A percentile compares a stretch with the other conserved stretches of the same genome.
phyloP scores from a whole-genome alignment of 2,329 filamentous ascomycete genomes.

The Escovopsis sp. region DNA sequence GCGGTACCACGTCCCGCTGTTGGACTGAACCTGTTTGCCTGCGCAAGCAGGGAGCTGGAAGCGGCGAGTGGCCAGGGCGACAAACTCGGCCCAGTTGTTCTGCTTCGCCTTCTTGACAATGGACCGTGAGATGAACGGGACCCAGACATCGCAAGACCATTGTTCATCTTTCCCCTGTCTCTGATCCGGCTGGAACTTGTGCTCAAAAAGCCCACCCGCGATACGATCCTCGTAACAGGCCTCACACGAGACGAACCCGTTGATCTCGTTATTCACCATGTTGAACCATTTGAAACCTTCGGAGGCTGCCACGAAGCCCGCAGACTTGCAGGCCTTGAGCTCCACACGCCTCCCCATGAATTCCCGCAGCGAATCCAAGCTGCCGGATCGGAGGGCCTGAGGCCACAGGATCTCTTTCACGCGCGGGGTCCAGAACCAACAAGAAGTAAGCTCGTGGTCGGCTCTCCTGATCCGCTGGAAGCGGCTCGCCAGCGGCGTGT shows the following conservation, averaged over 20 bases:
- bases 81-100: slow-evolving; percentile 18
- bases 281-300: slow-evolving; percentile 20
- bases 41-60: slow-evolving; percentile 16
- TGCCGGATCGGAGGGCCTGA: slow-evolving; percentile 13
- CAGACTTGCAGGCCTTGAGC: slow-evolving; percentile 17
- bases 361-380: slow-evolving; percentile 10
- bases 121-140: slow-evolving; percentile 12
- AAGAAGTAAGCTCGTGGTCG: slow-evolving; percentile 17
- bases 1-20: slow-evolving; percentile 14
- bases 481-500: slow-evolving; percentile 12
- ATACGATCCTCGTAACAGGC: slow-evolving; percentile 23
- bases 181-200: slow-evolving; percentile 13
- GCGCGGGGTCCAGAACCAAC: slow-evolving; percentile 16
- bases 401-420: slow-evolving; percentile 21
- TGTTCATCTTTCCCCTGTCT: slow-evolving; percentile 13
- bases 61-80: slow-evolving; percentile 10
- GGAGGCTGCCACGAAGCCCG: slow-evolving; percentile 5
- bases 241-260: slow-evolving; percentile 22
- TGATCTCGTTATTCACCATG: slow-evolving; percentile 14
- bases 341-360: slow-evolving; percentile 16
- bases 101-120: slow-evolving; percentile 8
- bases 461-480: slow-evolving; percentile 16
- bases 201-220: slow-evolving; percentile 14
- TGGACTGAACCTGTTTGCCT: slow-evolving; percentile 10
- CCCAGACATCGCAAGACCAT: slow-evolving; percentile 20